These are phyloP conservation scores for Myriosclerotinia curreyana DNA, from an alignment of 2,329 filamentous ascomycete genomes.

Conservation along the genomic window DNA sequence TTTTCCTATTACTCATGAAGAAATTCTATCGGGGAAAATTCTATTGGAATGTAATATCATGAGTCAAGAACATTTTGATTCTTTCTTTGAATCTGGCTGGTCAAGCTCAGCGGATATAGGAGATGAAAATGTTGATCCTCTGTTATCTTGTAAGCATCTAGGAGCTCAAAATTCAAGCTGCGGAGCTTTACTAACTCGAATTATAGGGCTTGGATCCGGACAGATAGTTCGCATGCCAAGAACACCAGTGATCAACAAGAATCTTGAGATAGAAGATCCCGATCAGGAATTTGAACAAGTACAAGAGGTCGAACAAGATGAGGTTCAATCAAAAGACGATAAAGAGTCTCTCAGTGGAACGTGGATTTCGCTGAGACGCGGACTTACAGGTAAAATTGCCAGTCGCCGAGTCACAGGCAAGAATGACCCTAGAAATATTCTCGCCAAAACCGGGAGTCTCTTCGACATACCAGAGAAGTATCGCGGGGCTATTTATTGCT, in stretches of 20 bases:
- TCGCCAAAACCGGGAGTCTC: slow-evolving; percentile 28
- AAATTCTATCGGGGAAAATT: slow-evolving; percentile 51
- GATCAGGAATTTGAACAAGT: slow-evolving; percentile 36
- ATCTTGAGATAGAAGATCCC: slow-evolving; percentile 34
- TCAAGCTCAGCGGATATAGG: slow-evolving; percentile 22
- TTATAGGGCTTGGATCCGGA: slow-evolving; percentile 30
- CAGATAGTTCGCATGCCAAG: slow-evolving; percentile 30
- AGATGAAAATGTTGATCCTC: slow-evolving; percentile 11
- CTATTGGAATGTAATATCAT: slow-evolving; percentile 58
- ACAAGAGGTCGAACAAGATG: slow-evolving; percentile 29
- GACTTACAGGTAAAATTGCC: slow-evolving; percentile 30
- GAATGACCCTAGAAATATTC: slow-evolving; percentile 28
- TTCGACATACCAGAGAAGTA: slow-evolving; percentile 32
- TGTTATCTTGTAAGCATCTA: slow-evolving; percentile 28
- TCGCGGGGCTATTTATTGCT: slow-evolving; percentile 38
- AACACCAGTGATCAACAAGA: slow-evolving; percentile 32
- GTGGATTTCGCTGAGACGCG: slow-evolving; percentile 33
- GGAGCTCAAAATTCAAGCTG: background rate
- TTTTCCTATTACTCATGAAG: slow-evolving; percentile 29
- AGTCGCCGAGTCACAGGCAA: slow-evolving; percentile 18
- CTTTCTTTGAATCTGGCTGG: slow-evolving; percentile 51
- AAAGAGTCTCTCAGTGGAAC: slow-evolving; percentile 30
- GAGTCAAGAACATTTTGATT: slow-evolving; percentile 59
- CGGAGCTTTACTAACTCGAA: slow-evolving; percentile 12
- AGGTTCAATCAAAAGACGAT: slow-evolving; percentile 28